phyloP scores from a whole-genome alignment of 768 basidiomycete species.

The Lentinula boryana region DNA sequence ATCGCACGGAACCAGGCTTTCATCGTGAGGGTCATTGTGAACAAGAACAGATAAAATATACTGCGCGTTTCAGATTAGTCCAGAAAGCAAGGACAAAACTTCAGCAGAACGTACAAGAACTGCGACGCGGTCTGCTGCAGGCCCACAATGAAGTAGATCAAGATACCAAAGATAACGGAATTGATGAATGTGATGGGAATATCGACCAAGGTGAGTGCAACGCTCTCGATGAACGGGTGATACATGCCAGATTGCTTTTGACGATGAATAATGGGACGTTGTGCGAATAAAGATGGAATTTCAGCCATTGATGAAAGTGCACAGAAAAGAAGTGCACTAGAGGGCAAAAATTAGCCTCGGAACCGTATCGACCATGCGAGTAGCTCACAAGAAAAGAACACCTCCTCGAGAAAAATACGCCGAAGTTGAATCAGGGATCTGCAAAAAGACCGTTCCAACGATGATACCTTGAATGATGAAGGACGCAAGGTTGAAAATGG shows the following conservation, averaged over 20 bases:
- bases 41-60: conserved; percentile 53
- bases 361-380: not conserved
- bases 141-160: conserved; percentile 58
- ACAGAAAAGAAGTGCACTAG: conserved; percentile 51
- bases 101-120: conserved; percentile 51
- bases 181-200: conserved; percentile 49
- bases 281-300: conserved; percentile 48
- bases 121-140: conserved; percentile 49
- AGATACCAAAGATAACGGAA: conserved; percentile 35
- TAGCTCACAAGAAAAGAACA: conserved; percentile 63
- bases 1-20: conserved; percentile 71
- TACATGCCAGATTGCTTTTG: conserved; percentile 61
- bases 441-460: conserved; percentile 63
- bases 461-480: conserved; percentile 46
- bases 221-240: conserved; percentile 46
- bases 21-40: conserved; percentile 57
- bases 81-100: not conserved
- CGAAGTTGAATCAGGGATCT: conserved; percentile 44
- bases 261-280: conserved; percentile 54
- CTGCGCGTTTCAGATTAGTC: conserved; percentile 23
- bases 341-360: not conserved
- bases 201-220: conserved; percentile 57
- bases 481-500: conserved; percentile 36
- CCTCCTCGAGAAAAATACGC: conserved; percentile 76
- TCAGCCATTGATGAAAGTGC: conserved; percentile 59